Conservation (phyloP, 768 basidiomycete genomes). For the Gelatoporia subvermispora region DNA sequence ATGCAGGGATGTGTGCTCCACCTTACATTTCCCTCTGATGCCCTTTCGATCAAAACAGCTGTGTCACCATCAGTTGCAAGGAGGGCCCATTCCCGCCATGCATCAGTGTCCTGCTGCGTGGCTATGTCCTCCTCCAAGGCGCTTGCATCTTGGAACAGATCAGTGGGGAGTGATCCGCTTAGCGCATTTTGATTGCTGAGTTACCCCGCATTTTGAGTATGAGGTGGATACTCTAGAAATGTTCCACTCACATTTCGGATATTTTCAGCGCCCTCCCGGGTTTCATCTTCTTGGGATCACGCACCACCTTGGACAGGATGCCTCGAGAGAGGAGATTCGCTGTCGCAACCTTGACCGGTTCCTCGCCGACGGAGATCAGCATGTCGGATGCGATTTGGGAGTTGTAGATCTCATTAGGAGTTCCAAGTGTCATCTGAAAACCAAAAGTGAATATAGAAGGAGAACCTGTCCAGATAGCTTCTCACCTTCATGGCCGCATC, state of each 20-base stretch:
- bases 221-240: constrained; percentile 7
- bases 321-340: constrained; percentile 58
- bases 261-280: constrained; percentile 77
- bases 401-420: constrained; percentile 65
- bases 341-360: constrained; percentile 49
- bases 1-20: not conserved
- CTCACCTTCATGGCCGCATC: constrained; percentile 70
- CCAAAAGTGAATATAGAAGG: not conserved
- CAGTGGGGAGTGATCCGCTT: constrained; percentile 56
- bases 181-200: constrained; percentile 65
- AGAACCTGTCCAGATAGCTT: not conserved
- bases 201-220: not conserved
- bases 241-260: constrained; percentile 53
- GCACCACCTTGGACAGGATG: constrained; percentile 60
- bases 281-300: constrained; percentile 54
- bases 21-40: constrained; percentile 73
- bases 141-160: constrained; percentile 68
- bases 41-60: constrained; percentile 70
- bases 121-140: constrained; percentile 53
- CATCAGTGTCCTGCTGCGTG: constrained; percentile 31
- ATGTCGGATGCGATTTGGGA: constrained; percentile 51
- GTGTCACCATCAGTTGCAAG: constrained; percentile 78
- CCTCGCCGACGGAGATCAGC: constrained; percentile 52
- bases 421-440: constrained; percentile 70
- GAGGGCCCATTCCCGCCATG: constrained; percentile 75